phyloP scores from a whole-genome alignment of 129 eudicot species.

The Flaveria ramosissima region DNA sequence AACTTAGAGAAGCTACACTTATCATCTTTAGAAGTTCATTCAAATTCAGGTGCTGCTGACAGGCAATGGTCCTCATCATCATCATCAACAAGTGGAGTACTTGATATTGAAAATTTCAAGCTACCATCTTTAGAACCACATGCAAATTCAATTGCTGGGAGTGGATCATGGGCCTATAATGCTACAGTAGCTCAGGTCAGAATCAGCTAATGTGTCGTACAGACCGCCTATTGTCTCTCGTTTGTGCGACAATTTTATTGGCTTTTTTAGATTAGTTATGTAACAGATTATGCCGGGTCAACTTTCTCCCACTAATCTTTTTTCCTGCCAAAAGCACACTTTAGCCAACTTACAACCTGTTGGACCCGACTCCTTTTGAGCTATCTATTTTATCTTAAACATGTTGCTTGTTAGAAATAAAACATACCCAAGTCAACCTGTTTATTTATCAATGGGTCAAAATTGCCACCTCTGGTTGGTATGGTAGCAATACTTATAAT shows the following conservation, averaged over 20 bases:
- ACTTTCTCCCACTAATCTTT: not conserved
- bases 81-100: constrained; percentile 54
- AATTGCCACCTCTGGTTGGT: not conserved
- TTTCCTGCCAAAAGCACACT: not conserved
- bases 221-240: constrained; percentile 15
- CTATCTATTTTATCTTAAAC: not conserved
- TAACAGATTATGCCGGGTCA: not conserved
- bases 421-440: not conserved
- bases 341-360: not conserved
- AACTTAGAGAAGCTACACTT: constrained; percentile 68
- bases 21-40: constrained; percentile 56
- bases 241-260: not conserved
- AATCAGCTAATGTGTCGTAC: constrained; percentile 10
- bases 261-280: constrained; percentile 1
- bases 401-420: not conserved
- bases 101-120: constrained; percentile 61
- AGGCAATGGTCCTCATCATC: constrained; percentile 63
- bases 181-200: constrained; percentile 59
- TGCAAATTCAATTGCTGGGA: constrained; percentile 44
- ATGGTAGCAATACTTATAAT: not conserved
- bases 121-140: constrained; percentile 60
- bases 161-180: constrained; percentile 49
- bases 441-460: not conserved
- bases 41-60: constrained; percentile 53
- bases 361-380: not conserved